phyloP scores from a whole-genome alignment of 768 basidiomycete genomes.

The Hemileccinum impolitum region DNA sequence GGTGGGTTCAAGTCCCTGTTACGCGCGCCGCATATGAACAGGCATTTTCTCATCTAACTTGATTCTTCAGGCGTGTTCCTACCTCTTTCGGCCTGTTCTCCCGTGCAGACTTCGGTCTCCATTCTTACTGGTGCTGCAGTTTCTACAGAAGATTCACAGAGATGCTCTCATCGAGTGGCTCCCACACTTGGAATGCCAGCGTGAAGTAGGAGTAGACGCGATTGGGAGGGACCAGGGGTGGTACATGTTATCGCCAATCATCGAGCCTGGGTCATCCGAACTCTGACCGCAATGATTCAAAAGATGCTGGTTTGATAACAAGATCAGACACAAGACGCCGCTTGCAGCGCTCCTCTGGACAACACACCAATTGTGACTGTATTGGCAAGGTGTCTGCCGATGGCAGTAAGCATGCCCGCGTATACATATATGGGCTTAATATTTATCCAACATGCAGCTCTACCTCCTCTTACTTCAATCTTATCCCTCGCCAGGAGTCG shows the following conservation, averaged over 20 bases:
- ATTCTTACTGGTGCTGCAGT: conserved; percentile 54
- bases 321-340: conserved; percentile 61
- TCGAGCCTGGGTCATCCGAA: conserved; percentile 59
- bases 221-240: too few relatives aligned
- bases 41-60: conserved; percentile 31
- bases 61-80: conserved; percentile 66
- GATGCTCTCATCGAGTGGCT: conserved; percentile 57
- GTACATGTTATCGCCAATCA: conserved; percentile 38
- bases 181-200: conserved; percentile 52
- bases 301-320: conserved; percentile 19
- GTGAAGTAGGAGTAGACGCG: conserved; percentile 59
- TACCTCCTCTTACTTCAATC: conserved; percentile 36
- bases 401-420: conserved; percentile 27
- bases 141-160: conserved; percentile 48
- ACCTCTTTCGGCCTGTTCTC: conserved; percentile 52
- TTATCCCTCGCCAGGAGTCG: conserved; percentile 57
- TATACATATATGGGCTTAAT: conserved; percentile 1
- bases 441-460: conserved; percentile 6
- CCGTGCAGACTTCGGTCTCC: conserved; percentile 41
- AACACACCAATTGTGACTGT: conserved; percentile 49
- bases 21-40: background rate
- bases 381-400: conserved; percentile 45
- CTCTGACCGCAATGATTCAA: conserved; percentile 45
- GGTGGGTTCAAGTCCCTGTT: too few relatives aligned
- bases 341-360: conserved; percentile 66